Percentiles rank a stretch among this genome's conserved stretches.
Evolutionary conservation across 768 basidiomycete species (phyloP).

Genomic region (Boletus patriciae): DNA sequence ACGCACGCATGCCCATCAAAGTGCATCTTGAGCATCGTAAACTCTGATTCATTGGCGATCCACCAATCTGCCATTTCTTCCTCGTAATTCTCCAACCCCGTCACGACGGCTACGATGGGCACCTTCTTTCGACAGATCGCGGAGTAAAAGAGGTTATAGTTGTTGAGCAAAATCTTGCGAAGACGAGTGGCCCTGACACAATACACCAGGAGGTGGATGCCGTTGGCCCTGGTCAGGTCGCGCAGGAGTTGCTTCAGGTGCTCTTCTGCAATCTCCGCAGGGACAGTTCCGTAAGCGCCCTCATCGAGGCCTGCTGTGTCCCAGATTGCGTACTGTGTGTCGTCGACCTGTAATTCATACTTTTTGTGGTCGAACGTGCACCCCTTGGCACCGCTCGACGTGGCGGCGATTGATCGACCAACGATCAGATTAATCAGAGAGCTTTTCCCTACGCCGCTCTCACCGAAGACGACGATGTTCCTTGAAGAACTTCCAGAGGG

Average conservation of each 20-base stretch:
- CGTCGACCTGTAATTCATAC: slow-evolving; percentile 29
- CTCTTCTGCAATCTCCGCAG: slow-evolving; percentile 31
- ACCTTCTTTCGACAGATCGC: slow-evolving; percentile 38
- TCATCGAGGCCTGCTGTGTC: slow-evolving; percentile 45
- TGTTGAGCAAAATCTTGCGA: slow-evolving; percentile 27
- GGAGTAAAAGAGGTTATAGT: slow-evolving; percentile 40
- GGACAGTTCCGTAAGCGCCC: slow-evolving; percentile 29
- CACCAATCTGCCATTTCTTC: slow-evolving; percentile 34
- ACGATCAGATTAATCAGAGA: slow-evolving; percentile 44
- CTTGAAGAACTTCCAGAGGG: slow-evolving; percentile 11
- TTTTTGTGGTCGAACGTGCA: slow-evolving; percentile 35
- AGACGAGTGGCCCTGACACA: slow-evolving; percentile 36
- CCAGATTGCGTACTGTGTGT: slow-evolving; percentile 29
- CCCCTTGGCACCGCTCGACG: slow-evolving; percentile 35
- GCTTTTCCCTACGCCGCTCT: slow-evolving; percentile 40
- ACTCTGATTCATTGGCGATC: slow-evolving; percentile 32
- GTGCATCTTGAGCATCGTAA: slow-evolving; percentile 30
- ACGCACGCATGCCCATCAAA: slow-evolving; percentile 41
- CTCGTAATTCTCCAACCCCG: slow-evolving; percentile 40
- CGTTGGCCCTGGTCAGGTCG: slow-evolving; percentile 27
- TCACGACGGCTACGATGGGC: slow-evolving; percentile 39
- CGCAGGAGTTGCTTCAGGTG: slow-evolving; percentile 26
- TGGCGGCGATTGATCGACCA: slow-evolving; percentile 38
- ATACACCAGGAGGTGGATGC: slow-evolving; percentile 33
- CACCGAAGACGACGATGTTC: slow-evolving; percentile 31